Conservation (phyloP, 2,329 filamentous ascomycete species). For the Paecilomyces sp. region DNA sequence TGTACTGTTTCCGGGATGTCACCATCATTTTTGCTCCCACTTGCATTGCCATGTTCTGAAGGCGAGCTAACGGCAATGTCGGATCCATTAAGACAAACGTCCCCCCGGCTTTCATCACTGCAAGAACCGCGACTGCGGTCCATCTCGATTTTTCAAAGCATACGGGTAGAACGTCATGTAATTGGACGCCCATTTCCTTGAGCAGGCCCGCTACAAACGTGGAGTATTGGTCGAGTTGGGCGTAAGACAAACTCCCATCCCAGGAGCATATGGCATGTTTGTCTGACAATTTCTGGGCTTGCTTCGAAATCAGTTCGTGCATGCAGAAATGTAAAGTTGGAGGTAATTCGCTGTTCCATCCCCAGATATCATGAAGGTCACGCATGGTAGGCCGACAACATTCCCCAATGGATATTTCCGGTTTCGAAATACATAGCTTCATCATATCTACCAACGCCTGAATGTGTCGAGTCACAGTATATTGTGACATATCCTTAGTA, state of each 20-base stretch:
- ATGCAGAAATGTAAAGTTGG: conserved; percentile 39
- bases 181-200: conserved; percentile 13
- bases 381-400: conserved; percentile 22
- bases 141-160: conserved; percentile 29
- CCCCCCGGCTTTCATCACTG: conserved; percentile 24
- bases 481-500: conserved; percentile 33
- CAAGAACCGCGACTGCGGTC: conserved; percentile 25
- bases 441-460: conserved; percentile 38
- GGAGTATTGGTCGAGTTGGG: conserved; percentile 27
- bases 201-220: conserved; percentile 14
- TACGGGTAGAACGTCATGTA: conserved; percentile 20
- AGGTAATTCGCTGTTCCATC: conserved; percentile 41
- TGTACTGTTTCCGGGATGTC: conserved; percentile 20
- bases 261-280: conserved; percentile 20
- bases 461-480: conserved; percentile 38
- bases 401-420: conserved; percentile 21
- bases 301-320: conserved; percentile 38
- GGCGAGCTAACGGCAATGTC: conserved; percentile 23
- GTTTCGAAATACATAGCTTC: conserved; percentile 23
- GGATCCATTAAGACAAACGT: conserved; percentile 27
- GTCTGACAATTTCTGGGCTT: conserved; percentile 4
- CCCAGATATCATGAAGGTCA: conserved; percentile 43
- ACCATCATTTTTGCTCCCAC: conserved; percentile 21
- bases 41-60: conserved; percentile 25
- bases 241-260: conserved; percentile 24